Conservation (phyloP, 805 yeast species). For the Candida incommunis region DNA sequence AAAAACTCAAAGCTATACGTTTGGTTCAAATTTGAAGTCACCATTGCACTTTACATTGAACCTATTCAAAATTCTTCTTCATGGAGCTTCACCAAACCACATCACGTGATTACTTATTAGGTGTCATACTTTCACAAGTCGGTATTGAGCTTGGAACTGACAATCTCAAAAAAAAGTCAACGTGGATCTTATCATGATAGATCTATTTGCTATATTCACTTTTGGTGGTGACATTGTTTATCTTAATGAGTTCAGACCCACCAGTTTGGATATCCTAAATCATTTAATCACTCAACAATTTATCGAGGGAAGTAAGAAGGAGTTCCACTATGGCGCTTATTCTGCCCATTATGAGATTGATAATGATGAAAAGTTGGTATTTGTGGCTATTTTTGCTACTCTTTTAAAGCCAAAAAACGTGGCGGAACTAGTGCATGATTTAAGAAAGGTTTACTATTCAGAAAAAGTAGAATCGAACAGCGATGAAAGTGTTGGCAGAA, state of each 20-base stretch:
- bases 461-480: conserved; percentile 12
- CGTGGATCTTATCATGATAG: neutral
- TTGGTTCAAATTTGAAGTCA: too few species aligned
- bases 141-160: too few species aligned
- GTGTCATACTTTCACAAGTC: too few species aligned
- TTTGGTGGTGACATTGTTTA: neutral
- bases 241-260: neutral
- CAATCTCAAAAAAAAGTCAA: too few species aligned
- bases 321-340: conserved; percentile 14
- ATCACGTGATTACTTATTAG: too few species aligned
- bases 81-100: too few species aligned
- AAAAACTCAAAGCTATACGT: too few species aligned
- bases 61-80: too few species aligned
- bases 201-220: neutral
- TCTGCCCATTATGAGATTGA: conserved; percentile 23
- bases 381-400: conserved; percentile 22
- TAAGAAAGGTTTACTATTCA: conserved; percentile 19
- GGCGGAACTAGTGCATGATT: conserved; percentile 19
- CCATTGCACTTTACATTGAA: too few species aligned
- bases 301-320: conserved; percentile 22
- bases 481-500: conserved; percentile 4
- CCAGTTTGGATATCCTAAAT: conserved; percentile 24
- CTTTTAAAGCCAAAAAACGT: conserved; percentile 21
- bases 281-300: conserved; percentile 35
- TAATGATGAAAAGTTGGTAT: conserved; percentile 31